phyloP scores from a whole-genome alignment of 1,139 yeast genomes.

The Blastobotrys malaysiensis region DNA sequence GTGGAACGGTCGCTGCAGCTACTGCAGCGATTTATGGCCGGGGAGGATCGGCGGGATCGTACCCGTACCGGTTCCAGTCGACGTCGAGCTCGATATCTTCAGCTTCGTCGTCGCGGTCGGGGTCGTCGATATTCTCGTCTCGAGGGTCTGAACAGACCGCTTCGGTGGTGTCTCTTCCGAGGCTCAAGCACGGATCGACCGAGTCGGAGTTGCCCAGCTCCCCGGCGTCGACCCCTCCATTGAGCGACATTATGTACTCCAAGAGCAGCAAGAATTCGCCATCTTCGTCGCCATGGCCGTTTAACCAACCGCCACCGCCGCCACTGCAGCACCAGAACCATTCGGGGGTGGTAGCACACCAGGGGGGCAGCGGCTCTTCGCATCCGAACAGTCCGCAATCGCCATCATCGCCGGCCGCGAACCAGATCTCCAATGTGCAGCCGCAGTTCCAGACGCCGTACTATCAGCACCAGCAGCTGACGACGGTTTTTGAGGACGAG shows the following conservation, averaged over 20 bases:
- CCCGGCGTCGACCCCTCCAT: constrained; percentile 4
- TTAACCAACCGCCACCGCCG: constrained; percentile 2
- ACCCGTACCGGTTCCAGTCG: background rate
- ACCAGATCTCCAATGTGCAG: background rate
- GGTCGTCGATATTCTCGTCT: background rate
- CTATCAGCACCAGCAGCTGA: background rate
- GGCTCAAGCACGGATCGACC: background rate
- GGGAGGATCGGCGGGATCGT: background rate
- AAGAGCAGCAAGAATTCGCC: background rate
- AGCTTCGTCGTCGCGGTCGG: background rate
- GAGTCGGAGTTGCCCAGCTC: constrained; percentile 1
- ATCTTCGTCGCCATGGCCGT: constrained; percentile 3
- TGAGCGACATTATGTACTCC: constrained; percentile 2
- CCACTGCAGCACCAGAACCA: constrained; percentile 3
- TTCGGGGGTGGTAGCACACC: too few relatives aligned
- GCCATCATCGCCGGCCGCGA: background rate
- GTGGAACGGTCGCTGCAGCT: background rate
- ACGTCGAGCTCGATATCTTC: background rate
- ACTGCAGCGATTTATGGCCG: background rate
- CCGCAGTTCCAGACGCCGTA: constrained; percentile 1
- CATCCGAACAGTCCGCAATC: constrained; percentile 1
- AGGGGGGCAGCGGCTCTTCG: too few relatives aligned
- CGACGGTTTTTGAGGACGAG: constrained; percentile 8
- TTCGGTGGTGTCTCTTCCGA: background rate
- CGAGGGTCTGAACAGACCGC: background rate